Evolutionary conservation across 352 stramenopile species (phyloP), one percentile per base, ranked within the genome.

Genomic region (Phytophthora melonis): DNA sequence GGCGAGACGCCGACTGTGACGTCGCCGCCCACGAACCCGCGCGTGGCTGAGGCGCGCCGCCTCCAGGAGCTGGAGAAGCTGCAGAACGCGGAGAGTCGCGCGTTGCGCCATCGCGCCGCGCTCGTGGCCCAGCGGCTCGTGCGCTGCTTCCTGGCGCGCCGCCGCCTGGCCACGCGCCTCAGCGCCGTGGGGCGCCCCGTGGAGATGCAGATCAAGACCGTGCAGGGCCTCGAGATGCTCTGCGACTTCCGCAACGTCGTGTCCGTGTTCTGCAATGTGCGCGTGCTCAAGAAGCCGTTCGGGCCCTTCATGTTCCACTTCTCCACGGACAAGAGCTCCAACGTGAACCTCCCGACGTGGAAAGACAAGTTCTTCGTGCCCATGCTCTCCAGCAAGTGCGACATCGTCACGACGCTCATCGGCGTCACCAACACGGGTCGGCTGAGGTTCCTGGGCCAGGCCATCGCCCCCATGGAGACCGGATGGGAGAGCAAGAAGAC

Each of bases 281-380:
- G 87, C 56, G 84, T 95, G 63, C 81, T 95, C n/a, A 94, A 94
- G 78, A 92, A 93, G 41, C 89, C 89, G 11, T 95, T 94, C 57
- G 89, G 89, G 0, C 89, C 89, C 41, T 94, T 94, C 79, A 95
- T 95, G 89, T 95, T 94, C 65, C 83, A 95, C 74, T 95, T 94
- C 75, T 81, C 82, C 43, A 91, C 89, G 2, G 63, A 59, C 18
- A 85, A 84, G 57, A 79, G 83, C 63, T 81, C 74, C 10, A 88
- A 90, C 55, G 75, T 92, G 34, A 80, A 92, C 43, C 57, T 84
- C 13, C 86, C 86, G 5, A 83, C 68, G 13, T 95, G 87, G 74
- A 66, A 73, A 10, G 86, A 93, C 74, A 78, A 58, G 53, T 93
- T 93, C 68, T 93, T 94, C 58, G 86, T 93, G 47, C 89, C 89